Conservation (phyloP, 305 asterid species). For the Euphrasia arctica region DNA sequence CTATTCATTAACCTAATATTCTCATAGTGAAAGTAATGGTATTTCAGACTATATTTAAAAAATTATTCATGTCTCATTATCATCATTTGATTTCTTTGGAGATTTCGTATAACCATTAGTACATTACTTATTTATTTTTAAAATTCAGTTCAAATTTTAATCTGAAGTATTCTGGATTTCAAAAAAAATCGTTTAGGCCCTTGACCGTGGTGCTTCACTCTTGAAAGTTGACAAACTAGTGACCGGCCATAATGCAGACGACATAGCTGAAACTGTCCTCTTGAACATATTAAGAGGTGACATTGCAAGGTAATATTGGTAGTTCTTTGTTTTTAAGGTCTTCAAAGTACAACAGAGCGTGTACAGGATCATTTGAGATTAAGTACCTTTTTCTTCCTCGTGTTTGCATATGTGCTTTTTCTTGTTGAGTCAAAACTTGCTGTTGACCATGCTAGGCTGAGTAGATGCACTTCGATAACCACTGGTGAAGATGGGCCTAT, state of each 20-base stretch:
- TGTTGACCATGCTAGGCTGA: slow-evolving; percentile 52
- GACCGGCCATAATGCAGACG: slow-evolving; percentile 97
- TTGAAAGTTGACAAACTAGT: slow-evolving; percentile 93
- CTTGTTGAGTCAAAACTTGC: slow-evolving; percentile 20
- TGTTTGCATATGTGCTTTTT: slow-evolving; percentile 1
- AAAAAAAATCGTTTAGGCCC: slow-evolving; percentile 43
- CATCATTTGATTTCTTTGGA: neutral
- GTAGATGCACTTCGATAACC: slow-evolving; percentile 86
- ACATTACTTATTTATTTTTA: neutral
- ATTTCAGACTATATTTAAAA: slow-evolving; percentile 5
- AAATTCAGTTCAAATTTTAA: neutral
- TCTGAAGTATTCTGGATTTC: neutral
- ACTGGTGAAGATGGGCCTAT: slow-evolving; percentile 99
- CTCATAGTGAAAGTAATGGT: slow-evolving; percentile 20
- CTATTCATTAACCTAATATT: slow-evolving; percentile 1
- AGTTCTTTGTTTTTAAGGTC: slow-evolving; percentile 1
- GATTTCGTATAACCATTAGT: neutral
- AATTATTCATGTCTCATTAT: neutral
- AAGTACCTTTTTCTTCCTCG: neutral
- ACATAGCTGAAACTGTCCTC: slow-evolving; percentile 95
- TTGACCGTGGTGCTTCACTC: slow-evolving; percentile 92
- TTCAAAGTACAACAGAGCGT: slow-evolving; percentile 10
- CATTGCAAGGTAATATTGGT: slow-evolving; percentile 72
- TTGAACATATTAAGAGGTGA: slow-evolving; percentile 92
- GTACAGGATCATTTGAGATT: slow-evolving; percentile 11